Conservation (phyloP, 2,329 filamentous ascomycete genomes). For the Xenoacremonium recifei region DNA sequence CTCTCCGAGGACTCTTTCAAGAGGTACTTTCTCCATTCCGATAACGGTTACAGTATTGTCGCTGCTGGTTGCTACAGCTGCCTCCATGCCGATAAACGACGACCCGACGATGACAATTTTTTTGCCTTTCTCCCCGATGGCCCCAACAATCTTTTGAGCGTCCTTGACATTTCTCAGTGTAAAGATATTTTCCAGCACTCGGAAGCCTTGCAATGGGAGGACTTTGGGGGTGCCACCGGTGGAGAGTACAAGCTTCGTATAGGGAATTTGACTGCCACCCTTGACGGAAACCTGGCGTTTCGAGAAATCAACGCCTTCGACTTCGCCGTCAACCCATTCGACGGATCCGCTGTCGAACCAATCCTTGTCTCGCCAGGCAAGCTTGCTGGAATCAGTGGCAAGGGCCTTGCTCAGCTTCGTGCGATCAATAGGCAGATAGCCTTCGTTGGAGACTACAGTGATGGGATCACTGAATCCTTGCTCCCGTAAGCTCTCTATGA, state of each 20-base stretch:
- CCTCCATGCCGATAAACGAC: constrained; percentile 97
- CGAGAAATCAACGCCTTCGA: constrained; percentile 73
- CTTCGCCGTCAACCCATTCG: constrained; percentile 60
- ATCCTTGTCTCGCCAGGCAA: constrained; percentile 71
- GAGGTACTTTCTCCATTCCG: constrained; percentile 81
- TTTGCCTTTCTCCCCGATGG: constrained; percentile 80
- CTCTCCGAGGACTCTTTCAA: constrained; percentile 82
- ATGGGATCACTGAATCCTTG: constrained; percentile 78
- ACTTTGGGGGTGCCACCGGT: constrained; percentile 77
- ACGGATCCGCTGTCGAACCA: constrained; percentile 70
- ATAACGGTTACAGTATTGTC: constrained; percentile 84
- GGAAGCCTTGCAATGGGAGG: constrained; percentile 82
- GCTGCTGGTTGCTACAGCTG: constrained; percentile 78
- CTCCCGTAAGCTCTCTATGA: constrained; percentile 78
- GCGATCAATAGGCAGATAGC: constrained; percentile 84
- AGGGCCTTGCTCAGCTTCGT: constrained; percentile 95
- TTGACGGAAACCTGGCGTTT: constrained; percentile 73
- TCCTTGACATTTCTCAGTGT: constrained; percentile 76
- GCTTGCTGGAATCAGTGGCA: constrained; percentile 74
- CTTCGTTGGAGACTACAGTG: constrained; percentile 81
- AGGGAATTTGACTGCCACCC: constrained; percentile 67
- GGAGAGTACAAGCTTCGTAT: constrained; percentile 87
- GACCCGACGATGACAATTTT: constrained; percentile 91
- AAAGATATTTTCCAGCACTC: constrained; percentile 85
- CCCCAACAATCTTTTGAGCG: constrained; percentile 71